A percentile compares a stretch with the other conserved stretches of the same genome.
phyloP scores from a whole-genome alignment of 23 red algal genomes.

The Gracilaria gracilis region DNA sequence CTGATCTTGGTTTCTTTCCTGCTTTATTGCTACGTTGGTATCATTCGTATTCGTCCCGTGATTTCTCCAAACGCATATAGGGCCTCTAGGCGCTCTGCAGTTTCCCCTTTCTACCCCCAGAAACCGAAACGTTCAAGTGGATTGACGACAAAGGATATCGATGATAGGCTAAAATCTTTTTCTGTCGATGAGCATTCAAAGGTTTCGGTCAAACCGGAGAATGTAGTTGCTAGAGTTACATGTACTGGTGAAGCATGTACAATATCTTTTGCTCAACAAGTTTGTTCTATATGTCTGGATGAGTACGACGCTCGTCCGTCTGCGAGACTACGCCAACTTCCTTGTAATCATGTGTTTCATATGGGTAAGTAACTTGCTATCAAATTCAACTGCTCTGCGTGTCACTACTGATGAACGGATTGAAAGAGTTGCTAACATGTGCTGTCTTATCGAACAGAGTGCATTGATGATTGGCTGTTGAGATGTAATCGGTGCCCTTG shows the following conservation, averaged over 20 bases:
- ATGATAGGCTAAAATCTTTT: conserved; percentile 15
- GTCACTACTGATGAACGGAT: background rate
- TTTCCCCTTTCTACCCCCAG: background rate
- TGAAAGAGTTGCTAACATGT: conserved; percentile 11
- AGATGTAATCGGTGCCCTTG: conserved; percentile 56
- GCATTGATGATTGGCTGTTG: conserved; percentile 62
- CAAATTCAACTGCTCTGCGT: background rate
- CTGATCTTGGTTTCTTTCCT: conserved; percentile 13
- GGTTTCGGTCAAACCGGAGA: background rate
- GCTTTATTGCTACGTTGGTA: conserved; percentile 47
- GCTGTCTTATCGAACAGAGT: background rate
- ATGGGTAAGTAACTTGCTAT: conserved; percentile 13
- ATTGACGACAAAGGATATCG: conserved; percentile 21
- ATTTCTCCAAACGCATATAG: background rate
- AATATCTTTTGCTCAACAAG: conserved; percentile 41
- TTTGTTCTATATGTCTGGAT: conserved; percentile 49
- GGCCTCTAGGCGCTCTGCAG: background rate
- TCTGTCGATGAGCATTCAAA: conserved; percentile 28
- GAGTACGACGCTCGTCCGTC: background rate
- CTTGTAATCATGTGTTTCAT: conserved; percentile 61
- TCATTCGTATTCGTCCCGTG: conserved; percentile 13
- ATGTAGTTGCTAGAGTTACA: background rate
- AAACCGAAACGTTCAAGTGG: conserved; percentile 39
- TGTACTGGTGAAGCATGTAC: conserved; percentile 11
- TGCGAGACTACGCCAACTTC: conserved; percentile 26